Evolutionary conservation across 208 protist genomes (phyloP), one percentile per base, ranked within the genome.

Genomic region (Balamuthia mandrillaris): DNA sequence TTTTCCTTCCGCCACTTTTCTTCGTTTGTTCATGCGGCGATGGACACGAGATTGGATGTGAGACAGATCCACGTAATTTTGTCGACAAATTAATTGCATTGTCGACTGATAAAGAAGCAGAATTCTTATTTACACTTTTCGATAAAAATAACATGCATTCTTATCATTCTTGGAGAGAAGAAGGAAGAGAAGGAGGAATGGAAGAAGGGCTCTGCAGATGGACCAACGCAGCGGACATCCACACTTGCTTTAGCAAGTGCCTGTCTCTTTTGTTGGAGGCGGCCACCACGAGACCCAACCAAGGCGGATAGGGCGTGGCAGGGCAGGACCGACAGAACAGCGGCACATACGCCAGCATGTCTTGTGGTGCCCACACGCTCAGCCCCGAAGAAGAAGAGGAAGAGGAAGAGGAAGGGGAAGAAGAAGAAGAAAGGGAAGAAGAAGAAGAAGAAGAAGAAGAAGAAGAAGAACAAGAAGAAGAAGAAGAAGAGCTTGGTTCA

Each of bases 251-350:
- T 49, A 79, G 35, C n/a, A 60, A 24, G 21, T 58, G 21, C 12
- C 70, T 42, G 18, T 79, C 60, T 21, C 70, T 58, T 12, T 42
- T 49, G 0, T 31, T 29, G 7, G 47, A 27, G 14, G 70, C 70
- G 31, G 54, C 60, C n/a, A 79, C 33, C 27, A 39, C 70, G 47
- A 79, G 47, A 33, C 70, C 70, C 24, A 79, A 42, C 70, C 70
- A 79, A n/a, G 47, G 70, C 7, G 70, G 18, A 9, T 6, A 24
- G 35, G 21, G 41, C 58, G 58, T 39, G 0, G 7, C 3, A 39
- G 7, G 14, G 58, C 33, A 79, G 47, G 33, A 29, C 14, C 70
- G 60, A 12, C 70, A 79, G 29, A 79, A 79, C 47, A 79, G 70
- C 4, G 47, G 70, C 2, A 79, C 29, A 49, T 60, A 79, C 47